Evolutionary conservation across 768 basidiomycete genomes (phyloP).

Genomic region (Tricholoma furcatifolium): DNA sequence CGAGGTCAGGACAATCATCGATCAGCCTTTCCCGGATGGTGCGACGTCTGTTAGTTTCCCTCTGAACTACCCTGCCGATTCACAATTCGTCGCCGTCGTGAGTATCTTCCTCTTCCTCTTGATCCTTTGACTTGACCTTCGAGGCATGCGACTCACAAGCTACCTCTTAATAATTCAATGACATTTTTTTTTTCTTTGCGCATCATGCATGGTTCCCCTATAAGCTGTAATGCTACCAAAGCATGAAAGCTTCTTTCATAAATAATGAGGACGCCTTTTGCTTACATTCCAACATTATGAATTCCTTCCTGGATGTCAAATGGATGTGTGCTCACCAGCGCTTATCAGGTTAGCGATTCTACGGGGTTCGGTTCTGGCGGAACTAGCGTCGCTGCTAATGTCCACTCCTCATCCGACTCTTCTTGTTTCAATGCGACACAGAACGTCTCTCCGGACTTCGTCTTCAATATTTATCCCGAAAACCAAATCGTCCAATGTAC

Average conservation of each 20-base stretch:
- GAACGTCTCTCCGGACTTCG: slow-evolving; percentile 51
- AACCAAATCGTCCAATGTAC: slow-evolving; percentile 68
- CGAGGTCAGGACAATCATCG: slow-evolving; percentile 63
- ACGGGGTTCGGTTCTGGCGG: slow-evolving; percentile 71
- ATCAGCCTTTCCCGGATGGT: slow-evolving; percentile 47
- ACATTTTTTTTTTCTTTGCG: neutral
- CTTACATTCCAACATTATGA: neutral
- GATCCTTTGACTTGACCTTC: neutral
- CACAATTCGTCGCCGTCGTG: slow-evolving; percentile 77
- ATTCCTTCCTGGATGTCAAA: neutral
- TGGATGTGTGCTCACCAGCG: slow-evolving; percentile 1
- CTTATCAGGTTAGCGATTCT: slow-evolving; percentile 54
- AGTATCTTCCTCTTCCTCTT: slow-evolving; percentile 27
- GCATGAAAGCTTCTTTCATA: neutral
- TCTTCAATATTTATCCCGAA: slow-evolving; percentile 58
- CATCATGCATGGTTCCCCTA: neutral
- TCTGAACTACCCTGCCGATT: slow-evolving; percentile 63
- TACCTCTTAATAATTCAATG: neutral
- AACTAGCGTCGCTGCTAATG: slow-evolving; percentile 65
- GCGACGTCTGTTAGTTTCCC: slow-evolving; percentile 46
- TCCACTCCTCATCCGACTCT: slow-evolving; percentile 46
- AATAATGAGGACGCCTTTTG: neutral
- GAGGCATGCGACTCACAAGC: neutral
- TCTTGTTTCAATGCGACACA: slow-evolving; percentile 58
- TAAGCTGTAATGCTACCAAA: neutral